These are phyloP conservation scores for Parachaetomium inaequale DNA, from an alignment of 495 filamentous ascomycete genomes.

Conservation along the genomic window DNA sequence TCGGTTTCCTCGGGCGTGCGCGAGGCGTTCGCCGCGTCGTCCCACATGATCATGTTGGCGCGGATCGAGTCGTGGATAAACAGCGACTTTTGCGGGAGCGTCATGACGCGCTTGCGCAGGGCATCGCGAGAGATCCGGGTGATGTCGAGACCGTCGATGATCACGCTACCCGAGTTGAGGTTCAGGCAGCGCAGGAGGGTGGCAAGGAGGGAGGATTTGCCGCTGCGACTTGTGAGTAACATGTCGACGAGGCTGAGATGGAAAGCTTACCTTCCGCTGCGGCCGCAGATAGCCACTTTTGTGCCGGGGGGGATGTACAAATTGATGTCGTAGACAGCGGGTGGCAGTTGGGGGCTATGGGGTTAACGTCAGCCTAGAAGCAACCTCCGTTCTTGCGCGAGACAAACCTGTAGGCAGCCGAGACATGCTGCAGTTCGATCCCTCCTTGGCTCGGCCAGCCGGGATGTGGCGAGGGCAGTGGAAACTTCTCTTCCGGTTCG, in stretches of 20 bases:
- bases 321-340: slow-evolving; percentile 26
- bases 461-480: background rate
- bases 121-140: slow-evolving; percentile 10
- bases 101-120: slow-evolving; percentile 10
- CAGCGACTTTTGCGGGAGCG: slow-evolving; percentile 9
- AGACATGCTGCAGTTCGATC: slow-evolving; percentile 45
- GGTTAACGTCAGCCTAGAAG: slow-evolving; percentile 36
- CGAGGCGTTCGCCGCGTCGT: background rate
- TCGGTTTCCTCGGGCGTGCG: slow-evolving; percentile 7
- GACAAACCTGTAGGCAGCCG: slow-evolving; percentile 38
- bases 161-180: background rate
- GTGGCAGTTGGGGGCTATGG: slow-evolving; percentile 21
- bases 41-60: slow-evolving; percentile 13
- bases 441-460: slow-evolving; percentile 43
- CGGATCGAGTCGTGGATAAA: slow-evolving; percentile 14
- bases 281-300: slow-evolving; percentile 24
- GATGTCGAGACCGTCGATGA: slow-evolving; percentile 4
- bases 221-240: background rate
- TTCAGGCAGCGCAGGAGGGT: slow-evolving; percentile 5
- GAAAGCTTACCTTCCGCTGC: slow-evolving; percentile 19
- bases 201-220: slow-evolving; percentile 9
- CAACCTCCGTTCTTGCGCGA: slow-evolving; percentile 39
- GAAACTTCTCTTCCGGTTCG: slow-evolving; percentile 31
- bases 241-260: background rate
- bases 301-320: slow-evolving; percentile 16